Evolutionary conservation across 78 protist genomes (phyloP).

Genomic region (Neovahlkampfia damariscottae): DNA sequence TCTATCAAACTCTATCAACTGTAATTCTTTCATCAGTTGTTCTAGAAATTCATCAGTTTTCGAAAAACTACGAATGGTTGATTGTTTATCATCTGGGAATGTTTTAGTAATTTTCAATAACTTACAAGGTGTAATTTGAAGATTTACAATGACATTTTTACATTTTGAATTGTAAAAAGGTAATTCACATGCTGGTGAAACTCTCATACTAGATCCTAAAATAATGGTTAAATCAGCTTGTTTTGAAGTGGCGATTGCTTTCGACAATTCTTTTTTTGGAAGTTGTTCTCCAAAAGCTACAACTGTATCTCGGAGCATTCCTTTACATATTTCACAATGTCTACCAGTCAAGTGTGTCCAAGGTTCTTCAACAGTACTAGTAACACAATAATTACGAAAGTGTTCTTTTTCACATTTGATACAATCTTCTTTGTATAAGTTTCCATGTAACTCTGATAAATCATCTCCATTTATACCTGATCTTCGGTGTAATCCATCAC

Average conservation of each 20-base stretch:
- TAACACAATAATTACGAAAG: neutral
- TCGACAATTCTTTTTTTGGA: neutral
- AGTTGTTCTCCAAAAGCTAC: constrained; percentile 7
- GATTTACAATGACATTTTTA: too few relatives aligned
- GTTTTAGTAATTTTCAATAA: too few relatives aligned
- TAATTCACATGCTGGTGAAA: neutral
- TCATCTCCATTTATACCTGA: neutral
- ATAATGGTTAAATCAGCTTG: neutral
- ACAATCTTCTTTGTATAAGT: neutral
- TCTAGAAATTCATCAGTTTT: too few relatives aligned
- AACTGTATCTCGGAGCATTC: neutral
- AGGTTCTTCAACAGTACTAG: neutral
- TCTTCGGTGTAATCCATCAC: neutral
- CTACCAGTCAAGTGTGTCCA: neutral
- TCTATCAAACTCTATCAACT: too few relatives aligned
- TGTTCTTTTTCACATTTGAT: neutral
- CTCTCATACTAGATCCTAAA: neutral
- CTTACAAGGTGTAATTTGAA: too few relatives aligned
- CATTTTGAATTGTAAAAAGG: too few relatives aligned
- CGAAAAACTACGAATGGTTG: too few relatives aligned
- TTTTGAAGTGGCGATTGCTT: neutral
- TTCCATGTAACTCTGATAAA: neutral
- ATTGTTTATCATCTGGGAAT: too few relatives aligned
- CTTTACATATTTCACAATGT: neutral
- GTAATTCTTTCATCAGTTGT: too few relatives aligned